Evolutionary conservation across 2,329 filamentous ascomycete species (phyloP).

Genomic region (Chrysoporthe cubensis): DNA sequence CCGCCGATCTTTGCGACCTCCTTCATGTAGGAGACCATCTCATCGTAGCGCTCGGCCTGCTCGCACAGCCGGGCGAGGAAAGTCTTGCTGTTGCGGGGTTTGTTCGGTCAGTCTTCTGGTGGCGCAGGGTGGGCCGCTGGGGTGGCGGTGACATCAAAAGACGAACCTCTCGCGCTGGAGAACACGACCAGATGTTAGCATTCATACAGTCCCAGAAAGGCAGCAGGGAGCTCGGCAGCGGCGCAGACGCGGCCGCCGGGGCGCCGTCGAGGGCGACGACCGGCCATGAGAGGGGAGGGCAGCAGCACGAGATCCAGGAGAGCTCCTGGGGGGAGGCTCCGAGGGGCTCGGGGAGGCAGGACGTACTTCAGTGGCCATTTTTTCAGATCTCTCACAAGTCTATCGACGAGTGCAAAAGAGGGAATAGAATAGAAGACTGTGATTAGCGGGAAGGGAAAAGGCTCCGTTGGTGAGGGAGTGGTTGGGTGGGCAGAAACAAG

Average conservation of each 20-base stretch:
- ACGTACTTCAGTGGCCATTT: constrained; percentile 40
- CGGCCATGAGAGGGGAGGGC: neutral
- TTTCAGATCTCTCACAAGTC: constrained; percentile 29
- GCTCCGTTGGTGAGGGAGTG: constrained; percentile 8
- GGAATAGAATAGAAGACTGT: constrained; percentile 24
- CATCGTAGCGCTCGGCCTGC: constrained; percentile 99
- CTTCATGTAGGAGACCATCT: constrained; percentile 99
- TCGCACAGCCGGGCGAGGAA: constrained; percentile 99
- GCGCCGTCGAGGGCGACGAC: neutral
- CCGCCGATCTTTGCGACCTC: constrained; percentile 89
- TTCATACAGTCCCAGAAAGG: neutral
- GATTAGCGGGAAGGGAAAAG: constrained; percentile 21
- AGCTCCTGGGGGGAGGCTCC: constrained; percentile 8
- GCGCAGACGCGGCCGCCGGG: neutral
- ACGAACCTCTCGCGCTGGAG: constrained; percentile 40
- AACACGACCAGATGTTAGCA: constrained; percentile 32
- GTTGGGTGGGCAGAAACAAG: constrained; percentile 13
- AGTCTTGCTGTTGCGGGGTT: constrained; percentile 76
- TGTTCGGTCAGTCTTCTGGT: constrained; percentile 41
- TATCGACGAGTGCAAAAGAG: constrained; percentile 25
- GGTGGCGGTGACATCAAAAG: constrained; percentile 20
- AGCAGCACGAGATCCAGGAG: constrained; percentile 8
- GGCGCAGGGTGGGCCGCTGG: constrained; percentile 4
- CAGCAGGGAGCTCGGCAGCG: neutral
- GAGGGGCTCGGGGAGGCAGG: constrained; percentile 9